Evolutionary conservation across 2,329 filamentous ascomycete species (phyloP).

Genomic region (Periconia sp.): DNA sequence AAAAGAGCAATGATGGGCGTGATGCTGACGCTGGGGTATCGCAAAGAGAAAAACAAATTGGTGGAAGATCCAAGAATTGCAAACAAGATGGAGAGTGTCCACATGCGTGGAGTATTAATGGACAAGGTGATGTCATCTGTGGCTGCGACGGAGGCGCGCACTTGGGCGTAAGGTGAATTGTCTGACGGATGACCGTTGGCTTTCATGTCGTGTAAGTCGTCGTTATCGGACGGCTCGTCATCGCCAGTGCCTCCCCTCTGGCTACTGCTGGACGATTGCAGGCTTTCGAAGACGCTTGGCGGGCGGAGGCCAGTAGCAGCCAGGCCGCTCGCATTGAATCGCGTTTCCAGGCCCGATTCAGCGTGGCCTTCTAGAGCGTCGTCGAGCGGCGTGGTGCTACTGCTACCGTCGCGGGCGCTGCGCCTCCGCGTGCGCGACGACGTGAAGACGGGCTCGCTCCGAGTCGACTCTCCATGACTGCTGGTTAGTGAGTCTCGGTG

Average conservation of each 20-base stretch:
- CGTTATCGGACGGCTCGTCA: constrained; percentile 42
- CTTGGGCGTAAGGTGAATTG: constrained; percentile 78
- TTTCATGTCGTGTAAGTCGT: constrained; percentile 42
- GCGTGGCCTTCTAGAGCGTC: constrained; percentile 33
- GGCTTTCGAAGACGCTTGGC: constrained; percentile 28
- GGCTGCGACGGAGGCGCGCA: constrained; percentile 78
- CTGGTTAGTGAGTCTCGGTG: not conserved
- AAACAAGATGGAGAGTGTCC: constrained; percentile 79
- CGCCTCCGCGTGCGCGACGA: constrained; percentile 30
- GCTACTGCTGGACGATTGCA: constrained; percentile 38
- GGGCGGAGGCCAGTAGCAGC: constrained; percentile 28
- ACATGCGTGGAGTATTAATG: constrained; percentile 88
- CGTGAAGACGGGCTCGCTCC: constrained; percentile 25
- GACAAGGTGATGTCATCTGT: constrained; percentile 78
- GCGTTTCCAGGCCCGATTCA: constrained; percentile 36
- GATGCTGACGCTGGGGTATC: constrained; percentile 89
- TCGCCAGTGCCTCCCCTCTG: constrained; percentile 22
- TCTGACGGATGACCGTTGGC: constrained; percentile 62
- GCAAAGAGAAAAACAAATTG: constrained; percentile 86
- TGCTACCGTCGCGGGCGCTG: constrained; percentile 28
- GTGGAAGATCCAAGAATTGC: constrained; percentile 81
- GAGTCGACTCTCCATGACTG: constrained; percentile 22
- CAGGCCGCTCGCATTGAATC: constrained; percentile 38
- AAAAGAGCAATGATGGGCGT: constrained; percentile 87
- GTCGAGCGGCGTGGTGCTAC: constrained; percentile 31